Percentiles rank a stretch among this genome's conserved stretches.
phyloP scores from a whole-genome alignment of 2,329 filamentous ascomycete species.

The Sporothrix brunneoviolacea region DNA sequence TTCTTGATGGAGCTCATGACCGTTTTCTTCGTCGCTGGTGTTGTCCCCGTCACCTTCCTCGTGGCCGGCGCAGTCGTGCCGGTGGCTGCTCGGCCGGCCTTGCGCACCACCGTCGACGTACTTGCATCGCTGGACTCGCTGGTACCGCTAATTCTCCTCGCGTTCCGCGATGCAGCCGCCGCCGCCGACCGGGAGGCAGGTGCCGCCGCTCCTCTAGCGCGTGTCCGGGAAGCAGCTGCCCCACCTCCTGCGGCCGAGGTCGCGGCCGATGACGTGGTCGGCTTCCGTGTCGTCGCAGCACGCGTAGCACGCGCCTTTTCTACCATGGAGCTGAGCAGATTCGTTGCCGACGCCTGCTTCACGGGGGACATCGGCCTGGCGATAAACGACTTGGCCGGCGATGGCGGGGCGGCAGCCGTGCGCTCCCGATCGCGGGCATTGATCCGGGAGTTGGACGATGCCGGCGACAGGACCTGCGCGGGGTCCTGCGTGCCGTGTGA shows the following conservation, averaged over 20 bases:
- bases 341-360: slow-evolving; percentile 46
- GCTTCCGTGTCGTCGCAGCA: slow-evolving; percentile 37
- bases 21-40: slow-evolving; percentile 40
- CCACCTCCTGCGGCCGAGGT: slow-evolving; percentile 31
- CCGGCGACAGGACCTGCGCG: slow-evolving; percentile 68
- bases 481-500: slow-evolving; percentile 23
- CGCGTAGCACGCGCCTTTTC: slow-evolving; percentile 53
- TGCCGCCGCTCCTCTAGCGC: slow-evolving; percentile 24
- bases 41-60: slow-evolving; percentile 29
- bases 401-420: slow-evolving; percentile 28
- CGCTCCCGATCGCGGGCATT: slow-evolving; percentile 42
- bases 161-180: slow-evolving; percentile 31
- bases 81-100: slow-evolving; percentile 26
- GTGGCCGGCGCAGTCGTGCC: slow-evolving; percentile 27
- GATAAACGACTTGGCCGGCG: slow-evolving; percentile 52
- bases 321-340: slow-evolving; percentile 50
- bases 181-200: slow-evolving; percentile 27
- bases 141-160: slow-evolving; percentile 48
- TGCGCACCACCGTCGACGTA: slow-evolving; percentile 58
- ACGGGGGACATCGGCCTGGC: slow-evolving; percentile 55
- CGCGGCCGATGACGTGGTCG: slow-evolving; percentile 37
- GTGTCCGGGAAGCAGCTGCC: slow-evolving; percentile 25
- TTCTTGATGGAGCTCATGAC: slow-evolving; percentile 50
- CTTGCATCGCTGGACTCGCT: slow-evolving; percentile 61
- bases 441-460: slow-evolving; percentile 72